Conservation (phyloP, 345 rosid species). For the Aurinia saxatilis region DNA sequence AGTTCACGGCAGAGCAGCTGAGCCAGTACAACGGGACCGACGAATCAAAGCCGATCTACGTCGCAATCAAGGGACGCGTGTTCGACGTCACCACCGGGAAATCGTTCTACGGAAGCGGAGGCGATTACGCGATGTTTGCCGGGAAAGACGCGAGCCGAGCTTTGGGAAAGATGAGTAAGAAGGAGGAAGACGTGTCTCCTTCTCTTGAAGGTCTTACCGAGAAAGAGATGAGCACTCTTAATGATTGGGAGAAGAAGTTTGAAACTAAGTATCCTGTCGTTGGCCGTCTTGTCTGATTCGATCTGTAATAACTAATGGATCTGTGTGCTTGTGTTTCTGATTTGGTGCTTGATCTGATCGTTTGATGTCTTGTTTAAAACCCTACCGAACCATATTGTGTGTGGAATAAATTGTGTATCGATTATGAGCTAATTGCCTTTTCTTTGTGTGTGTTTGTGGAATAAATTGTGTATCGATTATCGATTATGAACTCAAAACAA, state of each 20-base stretch:
- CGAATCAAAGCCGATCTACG: constrained; percentile 71
- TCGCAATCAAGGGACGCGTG: constrained; percentile 73
- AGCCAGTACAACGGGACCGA: constrained; percentile 62
- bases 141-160: constrained; percentile 89
- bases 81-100: constrained; percentile 70
- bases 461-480: too few species aligned
- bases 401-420: too few species aligned
- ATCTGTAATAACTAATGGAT: too few species aligned
- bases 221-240: constrained; percentile 66
- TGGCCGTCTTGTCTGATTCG: constrained; percentile 61
- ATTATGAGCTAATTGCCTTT: too few species aligned
- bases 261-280: constrained; percentile 82
- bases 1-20: constrained; percentile 59
- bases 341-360: too few species aligned
- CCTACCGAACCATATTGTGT: too few species aligned
- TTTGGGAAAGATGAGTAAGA: constrained; percentile 91
- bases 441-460: too few species aligned
- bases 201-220: constrained; percentile 64
- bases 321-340: too few species aligned
- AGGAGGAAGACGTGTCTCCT: constrained; percentile 60
- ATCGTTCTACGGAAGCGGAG: constrained; percentile 74
- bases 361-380: too few species aligned
- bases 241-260: constrained; percentile 86
- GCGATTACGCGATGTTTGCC: constrained; percentile 64
- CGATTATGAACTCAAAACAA: too few species aligned